Evolutionary conservation across 106 monocot species (phyloP).

Genomic region (Vanilla planifolia): DNA sequence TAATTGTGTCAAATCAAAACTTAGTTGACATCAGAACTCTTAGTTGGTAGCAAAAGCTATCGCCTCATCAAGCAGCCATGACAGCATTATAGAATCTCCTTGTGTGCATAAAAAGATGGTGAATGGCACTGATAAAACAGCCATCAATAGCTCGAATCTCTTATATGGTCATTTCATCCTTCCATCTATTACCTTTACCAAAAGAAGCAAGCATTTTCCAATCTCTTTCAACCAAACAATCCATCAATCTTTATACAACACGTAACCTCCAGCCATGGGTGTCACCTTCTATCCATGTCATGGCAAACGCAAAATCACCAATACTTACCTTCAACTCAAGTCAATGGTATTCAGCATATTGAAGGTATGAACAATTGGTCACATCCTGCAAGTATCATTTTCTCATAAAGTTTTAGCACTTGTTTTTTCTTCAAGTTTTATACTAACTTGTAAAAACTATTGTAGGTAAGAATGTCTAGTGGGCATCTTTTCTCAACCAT

Average conservation of each 20-base stretch:
- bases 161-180: constrained; percentile 69
- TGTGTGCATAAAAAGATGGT: constrained; percentile 86
- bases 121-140: constrained; percentile 67
- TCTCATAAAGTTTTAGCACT: constrained; percentile 60
- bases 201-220: constrained; percentile 60
- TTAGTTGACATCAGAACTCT: too few species aligned
- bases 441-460: constrained; percentile 82
- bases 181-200: constrained; percentile 70
- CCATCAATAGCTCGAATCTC: constrained; percentile 63
- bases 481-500: constrained; percentile 81
- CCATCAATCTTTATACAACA: constrained; percentile 83
- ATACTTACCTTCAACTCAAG: constrained; percentile 50
- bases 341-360: constrained; percentile 85
- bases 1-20: too few species aligned
- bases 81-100: constrained; percentile 83
- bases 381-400: constrained; percentile 65
- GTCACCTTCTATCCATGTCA: constrained; percentile 68
- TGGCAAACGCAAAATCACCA: constrained; percentile 59
- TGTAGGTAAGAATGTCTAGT: constrained; percentile 84
- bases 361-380: constrained; percentile 96
- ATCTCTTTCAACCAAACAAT: constrained; percentile 49
- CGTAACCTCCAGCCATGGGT: constrained; percentile 44
- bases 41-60: constrained; percentile 8
- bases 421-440: constrained; percentile 65
- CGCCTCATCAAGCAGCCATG: constrained; percentile 75